Conservation (phyloP, 75 land plant species). For the Pinus taeda region DNA sequence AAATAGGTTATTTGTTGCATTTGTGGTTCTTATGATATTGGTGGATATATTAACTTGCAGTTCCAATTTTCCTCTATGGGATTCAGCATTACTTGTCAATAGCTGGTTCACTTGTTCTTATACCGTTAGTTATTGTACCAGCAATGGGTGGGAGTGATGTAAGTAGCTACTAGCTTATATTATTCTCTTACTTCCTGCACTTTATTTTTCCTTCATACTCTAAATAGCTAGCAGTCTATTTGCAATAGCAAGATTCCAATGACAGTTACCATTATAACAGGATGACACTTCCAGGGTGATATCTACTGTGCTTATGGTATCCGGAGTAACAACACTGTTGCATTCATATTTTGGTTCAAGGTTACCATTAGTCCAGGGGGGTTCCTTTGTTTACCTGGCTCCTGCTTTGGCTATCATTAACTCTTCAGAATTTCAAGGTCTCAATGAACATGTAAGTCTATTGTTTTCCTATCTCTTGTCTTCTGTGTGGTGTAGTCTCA, state of each 20-base stretch:
- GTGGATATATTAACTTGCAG: conserved; percentile 37
- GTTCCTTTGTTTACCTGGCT: conserved; percentile 97
- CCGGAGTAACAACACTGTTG: conserved; percentile 86
- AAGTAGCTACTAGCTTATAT: conserved; percentile 32
- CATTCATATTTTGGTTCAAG: conserved; percentile 89
- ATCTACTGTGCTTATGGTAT: conserved; percentile 87
- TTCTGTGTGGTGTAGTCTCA: background rate
- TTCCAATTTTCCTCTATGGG: conserved; percentile 82
- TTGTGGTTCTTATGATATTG: too few species aligned
- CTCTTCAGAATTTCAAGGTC: conserved; percentile 57
- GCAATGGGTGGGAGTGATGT: conserved; percentile 94
- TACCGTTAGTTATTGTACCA: conserved; percentile 90
- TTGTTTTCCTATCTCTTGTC: background rate
- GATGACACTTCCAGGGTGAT: conserved; percentile 84
- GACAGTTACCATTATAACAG: conserved; percentile 30
- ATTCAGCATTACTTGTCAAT: conserved; percentile 94
- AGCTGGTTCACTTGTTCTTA: conserved; percentile 83
- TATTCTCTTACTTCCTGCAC: conserved; percentile 1
- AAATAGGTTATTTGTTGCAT: too few species aligned
- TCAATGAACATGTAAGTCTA: conserved; percentile 62
- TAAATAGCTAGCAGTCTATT: background rate
- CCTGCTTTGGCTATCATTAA: conserved; percentile 87
- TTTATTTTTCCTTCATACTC: background rate
- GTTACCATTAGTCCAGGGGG: conserved; percentile 92
- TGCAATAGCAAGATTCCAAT: background rate